Conservation (phyloP, 768 basidiomycete genomes). For the Lactarius tabidus region DNA sequence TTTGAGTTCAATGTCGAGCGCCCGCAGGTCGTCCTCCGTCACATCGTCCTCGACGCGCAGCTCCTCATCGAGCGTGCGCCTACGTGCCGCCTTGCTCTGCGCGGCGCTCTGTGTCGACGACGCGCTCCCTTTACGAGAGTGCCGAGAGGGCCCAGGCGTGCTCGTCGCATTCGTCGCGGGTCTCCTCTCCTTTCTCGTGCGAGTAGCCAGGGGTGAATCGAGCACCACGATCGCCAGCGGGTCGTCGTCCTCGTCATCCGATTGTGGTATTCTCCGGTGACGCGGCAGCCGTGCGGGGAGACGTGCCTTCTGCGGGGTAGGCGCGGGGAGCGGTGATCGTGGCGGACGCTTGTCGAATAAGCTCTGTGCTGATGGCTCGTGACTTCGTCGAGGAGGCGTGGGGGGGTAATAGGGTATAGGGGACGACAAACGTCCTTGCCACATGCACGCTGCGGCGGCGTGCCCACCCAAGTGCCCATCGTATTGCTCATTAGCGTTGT, state of each 20-base stretch:
- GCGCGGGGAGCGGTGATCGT: conserved; percentile 55
- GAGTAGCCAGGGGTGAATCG: conserved; percentile 4
- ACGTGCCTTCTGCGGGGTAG: conserved; percentile 49
- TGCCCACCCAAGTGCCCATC: too few relatives aligned
- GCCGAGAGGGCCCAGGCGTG: neutral
- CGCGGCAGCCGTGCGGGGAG: conserved; percentile 46
- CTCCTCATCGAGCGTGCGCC: conserved; percentile 66
- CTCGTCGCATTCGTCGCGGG: neutral
- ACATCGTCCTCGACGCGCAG: conserved; percentile 42
- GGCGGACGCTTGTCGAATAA: conserved; percentile 60
- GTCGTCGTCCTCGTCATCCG: conserved; percentile 21
- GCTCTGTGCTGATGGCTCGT: conserved; percentile 22
- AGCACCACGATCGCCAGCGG: conserved; percentile 16
- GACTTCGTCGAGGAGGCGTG: conserved; percentile 6
- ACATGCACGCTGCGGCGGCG: too few relatives aligned
- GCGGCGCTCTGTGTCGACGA: too few relatives aligned
- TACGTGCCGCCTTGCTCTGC: conserved; percentile 32
- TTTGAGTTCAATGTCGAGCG: conserved; percentile 37
- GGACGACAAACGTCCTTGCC: too few relatives aligned
- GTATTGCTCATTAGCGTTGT: too few relatives aligned
- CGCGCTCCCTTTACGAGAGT: neutral
- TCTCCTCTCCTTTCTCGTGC: conserved; percentile 5
- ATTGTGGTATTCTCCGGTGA: neutral
- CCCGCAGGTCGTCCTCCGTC: conserved; percentile 32
- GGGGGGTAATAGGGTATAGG: too few relatives aligned